Conservation (phyloP, 2,329 filamentous ascomycete species). For the Arthrobotrys entomopaga region DNA sequence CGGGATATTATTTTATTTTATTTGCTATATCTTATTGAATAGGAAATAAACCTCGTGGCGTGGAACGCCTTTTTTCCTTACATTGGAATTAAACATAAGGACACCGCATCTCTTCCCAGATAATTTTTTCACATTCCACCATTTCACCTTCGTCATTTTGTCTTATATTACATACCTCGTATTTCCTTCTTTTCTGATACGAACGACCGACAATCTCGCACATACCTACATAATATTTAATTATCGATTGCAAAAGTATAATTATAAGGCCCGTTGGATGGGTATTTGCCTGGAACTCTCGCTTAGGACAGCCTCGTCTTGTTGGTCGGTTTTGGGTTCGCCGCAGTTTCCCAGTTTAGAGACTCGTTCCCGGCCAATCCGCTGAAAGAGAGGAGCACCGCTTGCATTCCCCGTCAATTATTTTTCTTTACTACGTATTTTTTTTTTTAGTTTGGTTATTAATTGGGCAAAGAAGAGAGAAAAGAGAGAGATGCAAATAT, state of each 20-base stretch:
- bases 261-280: conserved; percentile 26
- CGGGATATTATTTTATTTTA: conserved; percentile 11
- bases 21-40: conserved; percentile 5
- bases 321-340: conserved; percentile 21
- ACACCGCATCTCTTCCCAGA: neutral
- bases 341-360: conserved; percentile 49
- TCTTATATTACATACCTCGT: conserved; percentile 3
- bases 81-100: conserved; percentile 3
- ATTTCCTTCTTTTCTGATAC: neutral
- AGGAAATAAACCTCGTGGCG: neutral
- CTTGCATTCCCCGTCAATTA: conserved; percentile 12
- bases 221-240: too few species aligned
- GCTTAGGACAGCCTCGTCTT: conserved; percentile 43
- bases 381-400: neutral
- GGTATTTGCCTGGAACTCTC: conserved; percentile 42
- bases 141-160: conserved; percentile 5
- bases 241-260: neutral
- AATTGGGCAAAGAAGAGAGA: neutral
- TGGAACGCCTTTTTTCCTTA: too few species aligned
- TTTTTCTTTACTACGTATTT: neutral
- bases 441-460: conserved; percentile 18
- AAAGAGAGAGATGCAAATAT: conserved; percentile 38
- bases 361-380: conserved; percentile 14
- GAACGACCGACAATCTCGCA: too few species aligned
- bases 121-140: neutral